These are phyloP conservation scores for Xerophyta viscosa DNA, from an alignment of 106 monocot species.

Conservation along the genomic window DNA sequence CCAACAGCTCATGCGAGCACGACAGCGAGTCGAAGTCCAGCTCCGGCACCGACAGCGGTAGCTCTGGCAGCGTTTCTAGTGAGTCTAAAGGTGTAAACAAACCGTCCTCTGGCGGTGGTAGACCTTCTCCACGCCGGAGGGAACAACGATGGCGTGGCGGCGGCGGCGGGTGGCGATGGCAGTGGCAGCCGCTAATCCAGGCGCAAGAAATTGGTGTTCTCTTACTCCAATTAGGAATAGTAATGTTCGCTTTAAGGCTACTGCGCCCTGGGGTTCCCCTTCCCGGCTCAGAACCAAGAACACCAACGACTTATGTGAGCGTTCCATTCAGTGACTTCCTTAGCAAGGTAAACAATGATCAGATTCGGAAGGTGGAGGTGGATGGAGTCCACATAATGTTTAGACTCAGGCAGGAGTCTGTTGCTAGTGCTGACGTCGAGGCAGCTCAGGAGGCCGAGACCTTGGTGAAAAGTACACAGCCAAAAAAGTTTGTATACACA, in stretches of 20 bases:
- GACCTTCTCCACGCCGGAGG: constrained; percentile 17
- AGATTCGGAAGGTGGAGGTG: constrained; percentile 94
- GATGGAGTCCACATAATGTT: constrained; percentile 95
- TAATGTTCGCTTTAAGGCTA: constrained; percentile 77
- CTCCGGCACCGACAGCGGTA: constrained; percentile 1
- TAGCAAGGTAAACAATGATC: constrained; percentile 69
- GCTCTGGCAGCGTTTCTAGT: too few species aligned
- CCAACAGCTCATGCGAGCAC: constrained; percentile 42
- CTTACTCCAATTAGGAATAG: constrained; percentile 76
- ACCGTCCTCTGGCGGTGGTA: too few species aligned
- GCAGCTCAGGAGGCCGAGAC: constrained; percentile 42
- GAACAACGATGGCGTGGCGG: constrained; percentile 44
- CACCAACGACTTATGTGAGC: constrained; percentile 46
- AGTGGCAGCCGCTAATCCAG: constrained; percentile 84
- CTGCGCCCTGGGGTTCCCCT: constrained; percentile 73
- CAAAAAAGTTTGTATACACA: constrained; percentile 78
- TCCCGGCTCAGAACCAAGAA: constrained; percentile 58
- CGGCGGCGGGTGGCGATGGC: constrained; percentile 67
- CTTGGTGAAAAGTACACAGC: constrained; percentile 31
- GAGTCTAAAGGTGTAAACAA: too few species aligned
- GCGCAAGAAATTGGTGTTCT: constrained; percentile 71
- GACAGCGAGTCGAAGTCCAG: constrained; percentile 19
- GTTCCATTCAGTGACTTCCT: constrained; percentile 96
- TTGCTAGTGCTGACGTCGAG: constrained; percentile 19
- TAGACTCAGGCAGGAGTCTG: constrained; percentile 36